A percentile compares a stretch with the other conserved stretches of the same genome.
Conservation (phyloP, 2,329 filamentous ascomycete species). For the Verticillium dahliae region DNA sequence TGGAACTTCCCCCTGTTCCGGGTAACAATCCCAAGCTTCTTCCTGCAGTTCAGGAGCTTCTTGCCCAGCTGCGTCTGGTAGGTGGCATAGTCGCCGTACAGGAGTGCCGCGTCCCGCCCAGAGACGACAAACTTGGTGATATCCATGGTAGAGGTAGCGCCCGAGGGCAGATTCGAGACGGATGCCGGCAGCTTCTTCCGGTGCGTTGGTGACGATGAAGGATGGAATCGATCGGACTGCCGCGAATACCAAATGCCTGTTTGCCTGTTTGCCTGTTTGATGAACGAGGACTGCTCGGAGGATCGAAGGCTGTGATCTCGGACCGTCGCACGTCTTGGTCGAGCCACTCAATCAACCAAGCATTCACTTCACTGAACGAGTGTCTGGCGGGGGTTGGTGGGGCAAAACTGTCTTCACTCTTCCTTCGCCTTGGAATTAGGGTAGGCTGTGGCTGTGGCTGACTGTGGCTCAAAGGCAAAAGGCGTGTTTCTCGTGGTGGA, state of each 20-base stretch:
- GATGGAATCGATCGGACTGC: background rate
- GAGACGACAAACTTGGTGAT: slow-evolving; percentile 80
- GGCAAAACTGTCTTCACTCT: background rate
- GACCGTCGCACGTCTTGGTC: background rate
- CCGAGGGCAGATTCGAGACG: background rate
- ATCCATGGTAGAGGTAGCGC: slow-evolving; percentile 55
- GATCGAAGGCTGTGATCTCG: background rate
- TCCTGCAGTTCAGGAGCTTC: slow-evolving; percentile 75
- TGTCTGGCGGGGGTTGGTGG: background rate
- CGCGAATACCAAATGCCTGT: background rate
- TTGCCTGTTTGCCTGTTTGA: background rate
- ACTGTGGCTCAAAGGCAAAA: background rate
- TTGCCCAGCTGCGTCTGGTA: slow-evolving; percentile 77
- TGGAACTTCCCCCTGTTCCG: slow-evolving; percentile 83
- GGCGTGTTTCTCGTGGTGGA: background rate
- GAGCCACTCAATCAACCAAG: background rate
- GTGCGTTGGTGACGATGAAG: background rate
- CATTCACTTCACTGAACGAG: background rate
- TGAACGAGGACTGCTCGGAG: background rate
- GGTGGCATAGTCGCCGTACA: slow-evolving; percentile 81
- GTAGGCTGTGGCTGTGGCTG: background rate
- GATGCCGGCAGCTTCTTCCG: background rate
- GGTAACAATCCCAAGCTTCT: slow-evolving; percentile 77
- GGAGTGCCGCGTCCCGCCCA: slow-evolving; percentile 73
- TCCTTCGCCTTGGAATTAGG: background rate